These are phyloP conservation scores for Rhodotorula paludigena DNA, from an alignment of 768 basidiomycete genomes.

Conservation along the genomic window DNA sequence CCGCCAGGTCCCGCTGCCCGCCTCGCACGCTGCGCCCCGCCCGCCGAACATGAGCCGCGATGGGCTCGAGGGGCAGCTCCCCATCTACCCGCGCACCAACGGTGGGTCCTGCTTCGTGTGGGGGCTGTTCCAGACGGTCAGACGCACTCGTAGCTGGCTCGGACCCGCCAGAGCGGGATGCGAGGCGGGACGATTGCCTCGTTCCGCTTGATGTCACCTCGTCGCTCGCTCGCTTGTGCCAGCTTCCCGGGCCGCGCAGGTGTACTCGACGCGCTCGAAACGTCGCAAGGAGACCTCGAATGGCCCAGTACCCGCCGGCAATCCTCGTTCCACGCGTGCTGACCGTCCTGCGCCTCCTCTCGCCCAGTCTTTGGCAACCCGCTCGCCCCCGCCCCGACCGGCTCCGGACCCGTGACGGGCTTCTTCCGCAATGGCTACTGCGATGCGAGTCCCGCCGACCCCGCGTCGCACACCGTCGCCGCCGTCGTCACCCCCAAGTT, in stretches of 20 bases:
- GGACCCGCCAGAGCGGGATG: too few species aligned
- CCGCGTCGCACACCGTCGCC: conserved; percentile 27
- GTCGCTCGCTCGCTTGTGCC: too few species aligned
- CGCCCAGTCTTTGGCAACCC: conserved; percentile 20
- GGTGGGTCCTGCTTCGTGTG: too few species aligned
- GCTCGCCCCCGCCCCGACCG: conserved; percentile 8
- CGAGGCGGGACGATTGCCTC: too few species aligned
- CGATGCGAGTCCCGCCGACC: conserved; percentile 25
- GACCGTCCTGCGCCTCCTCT: neutral
- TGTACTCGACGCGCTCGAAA: neutral
- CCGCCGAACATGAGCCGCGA: neutral
- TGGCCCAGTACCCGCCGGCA: neutral
- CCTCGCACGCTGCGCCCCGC: neutral
- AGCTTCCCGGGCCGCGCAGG: too few species aligned
- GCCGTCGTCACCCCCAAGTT: conserved; percentile 25
- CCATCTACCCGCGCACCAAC: conserved; percentile 3
- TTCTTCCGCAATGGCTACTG: conserved; percentile 37
- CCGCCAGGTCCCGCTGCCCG: conserved; percentile 4
- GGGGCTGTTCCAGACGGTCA: too few species aligned
- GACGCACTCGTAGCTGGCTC: too few species aligned
- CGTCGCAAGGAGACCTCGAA: neutral
- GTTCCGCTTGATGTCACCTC: neutral
- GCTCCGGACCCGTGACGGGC: conserved; percentile 16
- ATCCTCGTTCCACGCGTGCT: too few species aligned
- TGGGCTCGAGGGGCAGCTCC: neutral